Base-by-base conservation (phyloP, 306 rosid species). In the Mucuna pruriens region DNA sequence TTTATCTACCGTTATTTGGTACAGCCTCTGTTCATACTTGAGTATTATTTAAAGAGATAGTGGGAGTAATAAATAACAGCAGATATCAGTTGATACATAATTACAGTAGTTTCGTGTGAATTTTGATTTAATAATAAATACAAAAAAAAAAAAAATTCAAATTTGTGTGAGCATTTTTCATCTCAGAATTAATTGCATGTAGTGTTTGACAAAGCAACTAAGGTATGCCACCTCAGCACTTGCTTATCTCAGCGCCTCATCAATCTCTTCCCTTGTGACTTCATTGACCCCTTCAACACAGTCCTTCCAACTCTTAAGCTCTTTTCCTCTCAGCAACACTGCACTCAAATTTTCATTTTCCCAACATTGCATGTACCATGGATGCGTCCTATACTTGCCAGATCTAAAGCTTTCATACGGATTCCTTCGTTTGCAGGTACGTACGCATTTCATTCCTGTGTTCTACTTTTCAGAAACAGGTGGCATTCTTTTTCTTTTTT, bases 141-240 rank as follows among this genome's bases (percentile, higher is more conserved):
- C 13, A 8, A 4, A 6, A 52, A 52, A 48, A 48, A 8, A 52
- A 48, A 5, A 15, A n/a, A n/a, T n/a, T 36, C 40, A 36, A 36
- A 7, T 10, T 40, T 40, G 23, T 7, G 60, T 52, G 60, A 52
- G 60, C 60, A 19, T 54, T 2, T 25, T 71, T 13, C 1, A 52
- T 23, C 19, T 19, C 33, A 17, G 3, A 44, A 15, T 58, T 13
- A 8, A 68, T 55, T 80, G 25, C 25, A 62, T 46, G 68, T 46
- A 75, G 84, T 81, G 84, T 81, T 9, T 40, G 34, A 17, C 9
- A 40, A 65, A 26, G 61, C 3, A 17, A 36, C 25, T 19, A 36
- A n/a, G 9, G 45, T 17, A 16, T 65, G 85, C 85, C 69, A 81
- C 80, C 80, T 72, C 26, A 7, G 12, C 78, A 23, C 48, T 46